Base-by-base conservation (phyloP, 768 basidiomycete species). In the Mycena amicta region DNA sequence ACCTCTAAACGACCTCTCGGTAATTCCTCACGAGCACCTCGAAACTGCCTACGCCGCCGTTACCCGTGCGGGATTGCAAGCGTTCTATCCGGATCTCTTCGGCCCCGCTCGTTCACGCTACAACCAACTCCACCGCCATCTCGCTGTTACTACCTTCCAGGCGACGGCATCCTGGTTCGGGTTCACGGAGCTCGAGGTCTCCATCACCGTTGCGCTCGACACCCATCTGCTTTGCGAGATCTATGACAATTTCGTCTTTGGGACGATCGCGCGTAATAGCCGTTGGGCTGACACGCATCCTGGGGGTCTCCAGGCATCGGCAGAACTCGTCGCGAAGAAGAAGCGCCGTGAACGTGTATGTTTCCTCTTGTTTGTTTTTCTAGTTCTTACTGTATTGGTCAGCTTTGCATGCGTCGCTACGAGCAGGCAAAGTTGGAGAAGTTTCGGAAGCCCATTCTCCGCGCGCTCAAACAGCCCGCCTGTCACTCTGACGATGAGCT, bases 121-220 rank as follows among this genome's bases (percentile, higher is more conserved):
- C 33, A 51, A 57, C 40, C 50, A 43, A 26, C 39, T 51, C 15
- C 56, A 57, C 39, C 40, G 56, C n/a, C 56, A 57, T 29, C 20
- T 57, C 16, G 50, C 50, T 3, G 39, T 52, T 15, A 41, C 56
- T 6, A 50, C 49, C 3, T 52, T 57, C 23, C 37, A 52, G 46
- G 28, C 37, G 12, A 25, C 50, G 6, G 30, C 51, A 16, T 20
- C 15, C 4, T 43, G 39, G 29, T 53, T 31, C 12, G 51, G 50
- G 16, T 45, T 30, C 23, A 52, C 50, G 1, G 29, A 50, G 5
- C 41, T 57, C 29, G 26, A 52, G 16, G 56, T 53, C 33, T 52
- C 50, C 4, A 0, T 52, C 1, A 28, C 27, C 18, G 31, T 52
- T 18, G 31, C 41, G 2, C 18, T 30, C n/a, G 40, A 57, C 23